Evolutionary conservation across 805 yeast genomes (phyloP), one percentile per base, ranked within the genome.

Genomic region (Candida caryicola): DNA sequence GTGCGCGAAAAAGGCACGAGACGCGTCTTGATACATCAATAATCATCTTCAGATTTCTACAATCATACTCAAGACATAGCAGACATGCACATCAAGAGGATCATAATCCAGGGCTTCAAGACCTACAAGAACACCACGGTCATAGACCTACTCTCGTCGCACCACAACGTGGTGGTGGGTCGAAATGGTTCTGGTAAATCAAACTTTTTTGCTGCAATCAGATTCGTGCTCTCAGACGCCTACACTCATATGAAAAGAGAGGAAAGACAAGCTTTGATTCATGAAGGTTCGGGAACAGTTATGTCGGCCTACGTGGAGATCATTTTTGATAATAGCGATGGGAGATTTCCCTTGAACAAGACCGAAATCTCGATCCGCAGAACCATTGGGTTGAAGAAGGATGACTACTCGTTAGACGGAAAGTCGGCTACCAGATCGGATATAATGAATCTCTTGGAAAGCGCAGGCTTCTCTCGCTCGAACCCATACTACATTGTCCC

Each of bases 401-500:
- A 90, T 63, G 96, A 88, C 59, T 90, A 86, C 52, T 82, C 93
- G 5, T 59, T 93, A 31, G 91, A 93, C 59, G 82, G 82, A 33
- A 83, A 79, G 51, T 73, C 86, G 10, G 85, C 91, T 3, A 82
- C 91, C 1, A 76, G 89, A 50, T 71, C 84, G 2, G 97, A 89
- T 55, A 74, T 90, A 12, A 80, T 81, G 78, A 84, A 85, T 46
- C 64, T 87, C 45, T 68, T 90, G 26, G 97, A 91, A 58, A 82
- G 86, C 52, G 95, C 96, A 0, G 99, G 99, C 0, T 88, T 93
- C 54, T 85, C 95, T 0, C 74, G 85, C 44, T 79, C 88, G 4
- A 90, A 89, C 47, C 96, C 97, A 1, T 91, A 90, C 60, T 91
- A 91, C 58, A 91, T 93, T 49, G 98, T 93, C 4, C 98, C 99